A percentile compares a stretch with the other conserved stretches of the same genome.
Conservation (phyloP, 768 basidiomycete genomes). For the Lactarius quietus region DNA sequence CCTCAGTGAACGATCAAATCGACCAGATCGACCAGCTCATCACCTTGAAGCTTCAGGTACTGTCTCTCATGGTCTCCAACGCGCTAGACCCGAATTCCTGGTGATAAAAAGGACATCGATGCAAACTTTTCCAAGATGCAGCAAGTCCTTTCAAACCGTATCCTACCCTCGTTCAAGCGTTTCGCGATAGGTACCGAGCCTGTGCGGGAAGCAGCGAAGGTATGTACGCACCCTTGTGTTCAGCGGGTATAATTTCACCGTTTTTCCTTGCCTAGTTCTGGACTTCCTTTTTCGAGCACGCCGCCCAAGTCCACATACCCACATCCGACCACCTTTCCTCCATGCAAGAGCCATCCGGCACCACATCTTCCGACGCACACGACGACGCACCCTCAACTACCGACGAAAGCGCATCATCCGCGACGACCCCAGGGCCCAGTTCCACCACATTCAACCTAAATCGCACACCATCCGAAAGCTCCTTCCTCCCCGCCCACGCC, state of each 20-base stretch:
- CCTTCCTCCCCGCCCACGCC: conserved; percentile 69
- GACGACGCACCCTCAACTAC: conserved; percentile 5
- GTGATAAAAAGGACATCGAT: conserved; percentile 68
- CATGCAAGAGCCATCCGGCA: conserved; percentile 27
- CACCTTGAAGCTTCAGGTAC: conserved; percentile 84
- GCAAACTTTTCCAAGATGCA: conserved; percentile 92
- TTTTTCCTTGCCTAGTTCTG: conserved; percentile 63
- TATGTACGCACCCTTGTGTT: conserved; percentile 30
- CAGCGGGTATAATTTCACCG: neutral
- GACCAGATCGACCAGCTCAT: conserved; percentile 96
- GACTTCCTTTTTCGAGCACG: conserved; percentile 93
- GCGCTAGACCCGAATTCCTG: neutral
- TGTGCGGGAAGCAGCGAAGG: conserved; percentile 87
- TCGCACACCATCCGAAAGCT: conserved; percentile 56
- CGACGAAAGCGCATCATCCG: conserved; percentile 20
- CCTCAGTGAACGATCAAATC: conserved; percentile 74
- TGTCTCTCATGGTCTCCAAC: conserved; percentile 10
- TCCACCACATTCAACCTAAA: conserved; percentile 37
- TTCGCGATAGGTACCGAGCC: conserved; percentile 86
- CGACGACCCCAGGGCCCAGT: conserved; percentile 19
- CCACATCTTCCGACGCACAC: neutral
- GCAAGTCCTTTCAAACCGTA: conserved; percentile 69
- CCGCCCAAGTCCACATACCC: conserved; percentile 82
- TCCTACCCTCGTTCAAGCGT: conserved; percentile 86
- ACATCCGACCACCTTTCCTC: conserved; percentile 59